Base-by-base conservation (phyloP, 805 yeast species). In the Kluyveromyces wickerhamii region DNA sequence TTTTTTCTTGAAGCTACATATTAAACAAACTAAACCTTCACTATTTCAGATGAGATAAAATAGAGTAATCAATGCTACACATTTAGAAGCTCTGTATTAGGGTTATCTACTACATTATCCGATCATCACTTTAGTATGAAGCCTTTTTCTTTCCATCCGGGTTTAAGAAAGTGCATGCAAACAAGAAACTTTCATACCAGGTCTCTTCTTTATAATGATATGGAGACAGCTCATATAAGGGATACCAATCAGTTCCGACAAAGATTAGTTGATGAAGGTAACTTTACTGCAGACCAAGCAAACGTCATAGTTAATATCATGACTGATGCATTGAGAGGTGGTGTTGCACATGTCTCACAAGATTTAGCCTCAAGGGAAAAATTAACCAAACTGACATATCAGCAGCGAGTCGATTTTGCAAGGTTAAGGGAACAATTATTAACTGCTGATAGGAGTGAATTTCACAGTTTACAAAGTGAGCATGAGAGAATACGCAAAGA, bases 321-420 rank as follows among this genome's bases (percentile, higher is more conserved):
- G 41, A 67, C 79, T 25, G 67, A 71, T 29, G 86, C 95, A 0
- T 71, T 89, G 19, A 77, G 78, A 48, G 92, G 85, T 43, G 92
- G 95, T 4, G 76, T 87, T 20, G 70, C 71, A 15, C 74, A 80
- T 37, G 77, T 86, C 17, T 77, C 88, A 7, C 68, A 78, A 24
- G 81, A 81, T 50, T 62, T 89, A 37, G 94, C 89, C n/a, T 75
- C 87, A 17, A 79, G 86, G 47, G 96, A 87, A 47, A 77, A 79
- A 28, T 69, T 89, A 29, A 77, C 84, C 20, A 77, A 87, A 45
- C 72, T 87, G 52, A 81, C 95, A 3, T 92, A 92, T 58, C 95
- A 89, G 55, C 97, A 92, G 51, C 85, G 89, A 48, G 96, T 92
- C 21, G 97, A 92, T 54, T 89, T 92, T 67, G 92, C 96, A 24